Conservation (phyloP, 768 basidiomycete species). For the Bullera alba region DNA sequence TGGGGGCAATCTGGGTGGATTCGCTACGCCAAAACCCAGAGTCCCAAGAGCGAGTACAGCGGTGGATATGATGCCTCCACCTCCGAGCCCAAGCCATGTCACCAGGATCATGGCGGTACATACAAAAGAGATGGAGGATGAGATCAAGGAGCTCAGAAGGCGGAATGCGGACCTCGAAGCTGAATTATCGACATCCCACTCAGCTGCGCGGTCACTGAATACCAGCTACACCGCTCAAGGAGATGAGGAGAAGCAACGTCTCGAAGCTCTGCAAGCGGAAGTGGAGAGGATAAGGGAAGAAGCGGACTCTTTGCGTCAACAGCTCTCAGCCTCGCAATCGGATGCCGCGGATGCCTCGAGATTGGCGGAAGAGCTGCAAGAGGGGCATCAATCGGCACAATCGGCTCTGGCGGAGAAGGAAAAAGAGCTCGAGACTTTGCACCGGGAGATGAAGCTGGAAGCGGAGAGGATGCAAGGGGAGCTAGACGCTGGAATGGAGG, state of each 20-base stretch:
- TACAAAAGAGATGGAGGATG: slow-evolving; percentile 66
- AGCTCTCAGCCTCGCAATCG: slow-evolving; percentile 19
- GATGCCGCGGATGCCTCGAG: slow-evolving; percentile 40
- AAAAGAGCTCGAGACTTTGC: slow-evolving; percentile 15
- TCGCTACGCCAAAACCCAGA: slow-evolving; percentile 17
- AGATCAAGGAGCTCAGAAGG: slow-evolving; percentile 57
- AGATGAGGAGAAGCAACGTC: slow-evolving; percentile 49
- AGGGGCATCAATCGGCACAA: slow-evolving; percentile 53
- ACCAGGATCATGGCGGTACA: no score
- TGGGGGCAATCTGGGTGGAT: slow-evolving; percentile 10
- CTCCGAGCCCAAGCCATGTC: slow-evolving; percentile 34
- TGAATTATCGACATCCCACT: slow-evolving; percentile 44
- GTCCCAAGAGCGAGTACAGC: slow-evolving; percentile 6
- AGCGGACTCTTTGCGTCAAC: slow-evolving; percentile 16
- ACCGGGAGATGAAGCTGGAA: slow-evolving; percentile 33
- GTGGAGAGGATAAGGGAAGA: slow-evolving; percentile 28
- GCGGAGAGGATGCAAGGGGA: slow-evolving; percentile 28
- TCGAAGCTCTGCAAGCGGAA: slow-evolving; percentile 34
- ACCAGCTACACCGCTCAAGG: slow-evolving; percentile 51
- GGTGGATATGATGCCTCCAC: slow-evolving; percentile 40
- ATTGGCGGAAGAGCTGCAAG: slow-evolving; percentile 47
- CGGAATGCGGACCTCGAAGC: slow-evolving; percentile 39
- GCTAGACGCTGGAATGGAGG: slow-evolving; percentile 34
- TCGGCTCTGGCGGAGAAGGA: slow-evolving; percentile 54
- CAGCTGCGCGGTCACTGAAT: slow-evolving; percentile 46